A percentile compares a stretch with the other conserved stretches of the same genome.
Evolutionary conservation across 495 filamentous ascomycete genomes (phyloP).

Genomic region (Aspergillus leporis): DNA sequence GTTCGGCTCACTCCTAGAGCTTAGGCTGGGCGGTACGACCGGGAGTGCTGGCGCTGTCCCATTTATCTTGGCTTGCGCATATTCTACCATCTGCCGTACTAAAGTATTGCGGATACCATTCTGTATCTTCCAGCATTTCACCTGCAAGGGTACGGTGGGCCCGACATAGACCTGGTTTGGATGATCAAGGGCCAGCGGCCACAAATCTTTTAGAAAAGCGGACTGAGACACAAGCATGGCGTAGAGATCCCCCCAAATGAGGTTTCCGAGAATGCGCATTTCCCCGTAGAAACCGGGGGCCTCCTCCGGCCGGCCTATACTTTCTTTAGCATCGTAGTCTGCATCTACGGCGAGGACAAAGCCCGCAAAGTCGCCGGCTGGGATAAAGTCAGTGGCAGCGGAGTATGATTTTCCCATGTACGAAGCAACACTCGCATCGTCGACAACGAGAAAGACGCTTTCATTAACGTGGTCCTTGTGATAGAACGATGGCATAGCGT

Average conservation of each 20-base stretch:
- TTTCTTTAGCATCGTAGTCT: constrained; percentile 17
- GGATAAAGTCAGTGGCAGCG: constrained; percentile 10
- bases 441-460: constrained; percentile 22
- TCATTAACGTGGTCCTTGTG: constrained; percentile 7
- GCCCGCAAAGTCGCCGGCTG: constrained; percentile 22
- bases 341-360: constrained; percentile 33
- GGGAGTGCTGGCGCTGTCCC: constrained; percentile 1
- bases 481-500: neutral
- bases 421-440: constrained; percentile 25
- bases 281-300: constrained; percentile 27
- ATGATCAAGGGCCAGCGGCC: constrained; percentile 33
- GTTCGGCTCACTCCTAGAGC: neutral
- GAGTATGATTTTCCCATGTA: constrained; percentile 23
- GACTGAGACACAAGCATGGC: constrained; percentile 19
- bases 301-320: constrained; percentile 19
- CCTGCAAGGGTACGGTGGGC: constrained; percentile 22
- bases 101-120: constrained; percentile 17
- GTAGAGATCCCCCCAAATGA: constrained; percentile 38
- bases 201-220: constrained; percentile 23
- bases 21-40: neutral
- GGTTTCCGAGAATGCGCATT: constrained; percentile 33
- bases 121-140: constrained; percentile 26
- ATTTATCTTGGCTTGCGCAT: constrained; percentile 6
- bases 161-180: constrained; percentile 37
- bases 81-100: constrained; percentile 12